A percentile compares a stretch with the other conserved stretches of the same genome.
Conservation (phyloP, 805 yeast genomes). For the Ogataea angusta region DNA sequence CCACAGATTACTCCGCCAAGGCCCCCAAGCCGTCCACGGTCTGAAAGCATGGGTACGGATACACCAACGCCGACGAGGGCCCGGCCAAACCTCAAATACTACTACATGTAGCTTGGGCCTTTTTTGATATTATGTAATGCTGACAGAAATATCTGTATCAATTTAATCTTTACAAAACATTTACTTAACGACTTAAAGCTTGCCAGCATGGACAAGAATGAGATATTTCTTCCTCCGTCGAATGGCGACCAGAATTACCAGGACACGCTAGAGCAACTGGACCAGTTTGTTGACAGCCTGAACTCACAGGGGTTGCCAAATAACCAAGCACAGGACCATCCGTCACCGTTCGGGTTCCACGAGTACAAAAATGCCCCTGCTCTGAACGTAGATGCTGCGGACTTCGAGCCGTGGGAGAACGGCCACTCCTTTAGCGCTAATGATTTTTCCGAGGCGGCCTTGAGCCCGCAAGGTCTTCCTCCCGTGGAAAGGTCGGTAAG, state of each 20-base stretch:
- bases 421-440: conserved; percentile 9
- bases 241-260: conserved; percentile 2
- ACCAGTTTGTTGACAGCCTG: conserved; percentile 16
- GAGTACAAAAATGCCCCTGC: conserved; percentile 9
- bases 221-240: conserved; percentile 14
- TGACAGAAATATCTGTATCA: not conserved
- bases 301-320: conserved; percentile 3
- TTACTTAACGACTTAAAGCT: not conserved
- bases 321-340: not conserved
- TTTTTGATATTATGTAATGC: conserved; percentile 3
- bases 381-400: conserved; percentile 15
- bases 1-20: not conserved
- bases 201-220: conserved; percentile 12
- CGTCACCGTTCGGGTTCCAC: conserved; percentile 15
- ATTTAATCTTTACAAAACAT: not conserved
- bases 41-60: not conserved
- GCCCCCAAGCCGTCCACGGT: not conserved
- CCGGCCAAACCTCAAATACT: not conserved
- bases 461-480: conserved; percentile 16
- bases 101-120: not conserved
- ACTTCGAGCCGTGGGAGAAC: conserved; percentile 8
- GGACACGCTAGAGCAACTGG: conserved; percentile 14
- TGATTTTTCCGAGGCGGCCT: conserved; percentile 13
- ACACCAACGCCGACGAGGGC: not conserved
- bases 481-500: conserved; percentile 15